Base-by-base conservation (phyloP, 331 rosid species). In the Malus hybrid region DNA sequence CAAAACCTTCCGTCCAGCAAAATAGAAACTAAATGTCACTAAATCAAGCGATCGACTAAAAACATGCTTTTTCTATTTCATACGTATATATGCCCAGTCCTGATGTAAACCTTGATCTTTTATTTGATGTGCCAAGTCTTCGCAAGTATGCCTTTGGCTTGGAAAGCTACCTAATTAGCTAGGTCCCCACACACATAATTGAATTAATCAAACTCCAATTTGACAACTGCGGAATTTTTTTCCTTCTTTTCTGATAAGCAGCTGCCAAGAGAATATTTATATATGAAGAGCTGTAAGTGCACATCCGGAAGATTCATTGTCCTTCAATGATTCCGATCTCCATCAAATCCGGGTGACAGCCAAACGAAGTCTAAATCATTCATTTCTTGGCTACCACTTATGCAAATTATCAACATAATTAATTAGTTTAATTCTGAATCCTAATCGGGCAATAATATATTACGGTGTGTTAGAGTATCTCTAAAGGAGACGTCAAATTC, bases 271-370 rank as follows among this genome's bases (percentile, higher is more conserved):
- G 56, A 50, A 50, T 50, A 50, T 50, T 5, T 50, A 50, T 2
- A 50, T 15, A 50, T 16, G 56, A 50, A 50, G 56, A 50, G n/a
- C 7, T 50, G 55, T 4, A 10, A 19, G 42, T 56, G 56, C 33
- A 22, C 2, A 16, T 48, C 55, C 56, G 15, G 33, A 15, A 55
- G 55, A 72, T 34, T 20, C 24, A 58, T 7, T 36, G 5, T 30
- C 56, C 26, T 57, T 72, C 48, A 60, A 72, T 72, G 67, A 72
- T 72, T 36, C 57, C 1, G 39, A 72, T 60, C 68, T 58, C 76
- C 68, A 14, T 10, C 26, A 58, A 58, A 58, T 72, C 76, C n/a
- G 76, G 76, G 56, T 24, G 57, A 36, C 67, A 58, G 16, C 68
- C 9, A 33, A 34, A 12, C 50, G 1, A 66, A n/a, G 26, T 20